Conservation (phyloP, 768 basidiomycete genomes). For the Xerocomellus intermedius region DNA sequence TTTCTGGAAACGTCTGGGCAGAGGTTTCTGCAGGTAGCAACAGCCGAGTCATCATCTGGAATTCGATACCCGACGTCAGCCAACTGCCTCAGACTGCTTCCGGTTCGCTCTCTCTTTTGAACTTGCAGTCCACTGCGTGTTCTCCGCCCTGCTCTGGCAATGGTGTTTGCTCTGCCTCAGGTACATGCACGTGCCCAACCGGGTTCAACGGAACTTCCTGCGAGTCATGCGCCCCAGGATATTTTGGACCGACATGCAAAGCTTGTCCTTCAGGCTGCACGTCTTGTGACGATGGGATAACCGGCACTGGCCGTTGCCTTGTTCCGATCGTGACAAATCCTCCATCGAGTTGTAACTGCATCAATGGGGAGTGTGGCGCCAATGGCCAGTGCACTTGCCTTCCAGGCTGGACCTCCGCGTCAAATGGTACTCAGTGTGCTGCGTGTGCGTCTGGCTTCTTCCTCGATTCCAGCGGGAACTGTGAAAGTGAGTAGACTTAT, state of each 20-base stretch:
- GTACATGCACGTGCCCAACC: conserved; percentile 66
- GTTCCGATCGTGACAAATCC: conserved; percentile 45
- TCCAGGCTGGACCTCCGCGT: conserved; percentile 67
- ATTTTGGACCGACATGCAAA: conserved; percentile 73
- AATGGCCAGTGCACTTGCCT: conserved; percentile 75
- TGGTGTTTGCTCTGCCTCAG: conserved; percentile 68
- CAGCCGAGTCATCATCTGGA: conserved; percentile 70
- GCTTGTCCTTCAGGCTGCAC: conserved; percentile 68
- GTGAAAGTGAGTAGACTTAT: conserved; percentile 50
- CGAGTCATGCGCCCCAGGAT: conserved; percentile 70
- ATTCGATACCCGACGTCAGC: conserved; percentile 70
- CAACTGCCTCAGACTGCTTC: conserved; percentile 57
- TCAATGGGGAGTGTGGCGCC: conserved; percentile 72
- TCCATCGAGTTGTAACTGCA: conserved; percentile 73
- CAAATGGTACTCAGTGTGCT: conserved; percentile 75
- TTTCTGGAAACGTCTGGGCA: conserved; percentile 70
- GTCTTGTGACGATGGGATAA: conserved; percentile 75
- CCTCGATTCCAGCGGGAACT: conserved; percentile 64
- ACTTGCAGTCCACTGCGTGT: conserved; percentile 72
- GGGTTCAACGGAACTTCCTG: conserved; percentile 81
- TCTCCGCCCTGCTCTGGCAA: conserved; percentile 72
- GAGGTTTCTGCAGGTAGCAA: conserved; percentile 57
- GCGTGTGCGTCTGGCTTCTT: conserved; percentile 78
- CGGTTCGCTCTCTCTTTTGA: conserved; percentile 57
- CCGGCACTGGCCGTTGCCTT: conserved; percentile 75